Conservation (phyloP, 2,329 filamentous ascomycete species). For the Diaporthe citri region DNA sequence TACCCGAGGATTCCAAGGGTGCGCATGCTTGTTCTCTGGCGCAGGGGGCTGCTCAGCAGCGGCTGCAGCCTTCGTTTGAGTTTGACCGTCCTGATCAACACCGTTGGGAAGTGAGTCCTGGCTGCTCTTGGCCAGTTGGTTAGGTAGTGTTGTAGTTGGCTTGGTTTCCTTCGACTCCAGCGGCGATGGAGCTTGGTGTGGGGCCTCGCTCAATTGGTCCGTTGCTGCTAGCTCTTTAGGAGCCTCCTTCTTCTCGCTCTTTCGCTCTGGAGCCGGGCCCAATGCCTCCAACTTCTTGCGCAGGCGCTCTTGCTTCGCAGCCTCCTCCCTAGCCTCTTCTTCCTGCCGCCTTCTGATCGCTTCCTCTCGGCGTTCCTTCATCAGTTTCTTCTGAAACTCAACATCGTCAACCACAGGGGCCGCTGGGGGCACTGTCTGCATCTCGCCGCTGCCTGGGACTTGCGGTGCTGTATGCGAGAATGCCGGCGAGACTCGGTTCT, state of each 20-base stretch:
- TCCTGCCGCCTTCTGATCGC: conserved; percentile 77
- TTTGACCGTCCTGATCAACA: conserved; percentile 37
- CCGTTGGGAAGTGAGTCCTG: conserved; percentile 41
- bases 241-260: conserved; percentile 67
- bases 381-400: conserved; percentile 77
- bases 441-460: conserved; percentile 46
- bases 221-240: conserved; percentile 56
- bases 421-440: conserved; percentile 46
- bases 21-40: conserved; percentile 48
- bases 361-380: conserved; percentile 77
- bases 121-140: conserved; percentile 38
- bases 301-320: conserved; percentile 78
- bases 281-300: conserved; percentile 79
- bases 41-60: conserved; percentile 42
- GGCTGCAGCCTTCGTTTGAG: conserved; percentile 27
- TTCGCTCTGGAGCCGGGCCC: conserved; percentile 73
- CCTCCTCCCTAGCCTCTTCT: conserved; percentile 79
- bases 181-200: conserved; percentile 6
- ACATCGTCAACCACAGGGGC: conserved; percentile 64
- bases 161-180: conserved; percentile 41
- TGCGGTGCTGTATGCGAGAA: conserved; percentile 56
- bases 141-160: conserved; percentile 41
- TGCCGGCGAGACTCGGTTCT: conserved; percentile 59
- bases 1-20: conserved; percentile 54
- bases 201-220: conserved; percentile 43